Conservation (phyloP, 2,329 filamentous ascomycete species). For the Cladophialophora yegresii region DNA sequence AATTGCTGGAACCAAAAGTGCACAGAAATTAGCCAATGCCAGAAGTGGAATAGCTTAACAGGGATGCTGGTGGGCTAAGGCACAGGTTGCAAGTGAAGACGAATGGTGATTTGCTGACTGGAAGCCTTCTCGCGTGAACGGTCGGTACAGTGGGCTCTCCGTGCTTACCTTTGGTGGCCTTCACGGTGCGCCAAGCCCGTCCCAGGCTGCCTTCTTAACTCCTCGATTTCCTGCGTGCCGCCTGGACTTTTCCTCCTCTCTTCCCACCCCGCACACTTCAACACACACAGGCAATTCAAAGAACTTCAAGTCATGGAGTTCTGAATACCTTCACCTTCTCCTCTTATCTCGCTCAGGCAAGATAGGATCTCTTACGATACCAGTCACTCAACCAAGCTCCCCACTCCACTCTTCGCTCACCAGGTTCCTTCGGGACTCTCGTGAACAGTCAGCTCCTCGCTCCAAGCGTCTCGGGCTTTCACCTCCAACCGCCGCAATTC, state of each 20-base stretch:
- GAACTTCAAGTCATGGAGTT: conserved; percentile 40
- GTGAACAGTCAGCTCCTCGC: conserved; percentile 39
- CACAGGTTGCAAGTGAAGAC: neutral
- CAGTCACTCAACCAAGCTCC: conserved; percentile 27
- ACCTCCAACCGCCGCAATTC: conserved; percentile 41
- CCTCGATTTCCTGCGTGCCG: conserved; percentile 24
- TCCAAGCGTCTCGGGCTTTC: conserved; percentile 36
- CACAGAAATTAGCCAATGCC: neutral
- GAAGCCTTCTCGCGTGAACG: neutral
- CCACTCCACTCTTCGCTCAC: conserved; percentile 36
- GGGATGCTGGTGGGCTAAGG: neutral
- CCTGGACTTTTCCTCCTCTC: conserved; percentile 28
- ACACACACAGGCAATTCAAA: conserved; percentile 17
- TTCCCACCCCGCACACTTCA: conserved; percentile 28
- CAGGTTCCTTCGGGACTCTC: conserved; percentile 40
- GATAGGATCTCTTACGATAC: conserved; percentile 36
- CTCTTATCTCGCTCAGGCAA: conserved; percentile 38
- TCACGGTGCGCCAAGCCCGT: neutral
- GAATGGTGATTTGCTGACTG: neutral
- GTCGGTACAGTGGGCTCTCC: neutral
- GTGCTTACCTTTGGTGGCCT: neutral
- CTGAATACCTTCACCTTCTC: conserved; percentile 33
- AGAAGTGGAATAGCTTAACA: neutral
- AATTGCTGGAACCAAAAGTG: neutral
- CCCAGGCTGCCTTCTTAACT: conserved; percentile 17